Evolutionary conservation across 345 rosid species (phyloP), one percentile per base, ranked within the genome.

Genomic region (Geranium rotundifolium): DNA sequence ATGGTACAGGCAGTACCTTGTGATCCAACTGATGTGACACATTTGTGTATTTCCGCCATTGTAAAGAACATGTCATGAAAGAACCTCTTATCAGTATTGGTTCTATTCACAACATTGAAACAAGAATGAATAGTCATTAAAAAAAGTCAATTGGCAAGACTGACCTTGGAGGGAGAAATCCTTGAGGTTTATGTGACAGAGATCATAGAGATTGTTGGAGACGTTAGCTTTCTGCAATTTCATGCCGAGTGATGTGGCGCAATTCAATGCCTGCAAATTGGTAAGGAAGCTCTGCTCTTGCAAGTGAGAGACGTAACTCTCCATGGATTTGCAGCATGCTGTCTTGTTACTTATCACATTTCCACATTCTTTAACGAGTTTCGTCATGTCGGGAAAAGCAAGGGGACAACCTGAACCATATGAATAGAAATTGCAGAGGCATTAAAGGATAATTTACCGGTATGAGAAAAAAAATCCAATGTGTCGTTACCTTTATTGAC

Each of bases 121-220:
- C 37, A 9, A 23, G 31, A 23, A 41, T 18, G 31, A 23, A 41
- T 18, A 19, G 60, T 46, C 1, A 57, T 27, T 19, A 8, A 29
- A 54, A 29, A 54, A 39, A 19, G 10, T 31, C 55, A 49, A 12
- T 15, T 20, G 56, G 16, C 20, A 15, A 23, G 18, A 52, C 78
- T 20, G 54, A 83, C 87, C 85, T 80, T 83, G 87, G 68, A 80
- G 81, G 18, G 87, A 83, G 72, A 83, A 83, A 72, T 83, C 87
- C 74, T 80, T 78, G 63, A 83, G 83, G 76, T 66, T 80, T 58
- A 80, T 79, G 34, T 73, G 84, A 71, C 87, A 83, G 67, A 83
- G 87, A 58, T 75, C 63, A 50, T 80, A 83, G 39, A 83, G 70
- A 69, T 83, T 73, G 27, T 65, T 67, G 10, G 77, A 67, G 65